phyloP scores from a whole-genome alignment of 2,329 filamentous ascomycete species.

The Stagonosporopsis cucurbitacearum region DNA sequence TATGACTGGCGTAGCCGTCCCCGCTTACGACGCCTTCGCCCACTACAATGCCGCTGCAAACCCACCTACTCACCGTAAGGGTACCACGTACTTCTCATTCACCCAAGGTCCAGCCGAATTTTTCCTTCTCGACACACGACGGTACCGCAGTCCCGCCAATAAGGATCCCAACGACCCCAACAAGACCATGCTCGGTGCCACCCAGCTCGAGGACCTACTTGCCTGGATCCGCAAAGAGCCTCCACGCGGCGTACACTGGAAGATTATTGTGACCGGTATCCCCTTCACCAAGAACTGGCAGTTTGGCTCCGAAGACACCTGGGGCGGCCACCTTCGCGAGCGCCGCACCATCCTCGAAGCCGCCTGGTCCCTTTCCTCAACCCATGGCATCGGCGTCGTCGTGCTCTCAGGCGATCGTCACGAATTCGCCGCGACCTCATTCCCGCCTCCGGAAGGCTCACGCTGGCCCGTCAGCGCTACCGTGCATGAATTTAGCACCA shows the following conservation, averaged over 20 bases:
- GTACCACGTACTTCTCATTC: constrained; percentile 87
- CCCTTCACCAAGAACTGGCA: constrained; percentile 99
- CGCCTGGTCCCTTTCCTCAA: constrained; percentile 85
- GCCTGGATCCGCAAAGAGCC: constrained; percentile 76
- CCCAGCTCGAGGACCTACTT: constrained; percentile 81
- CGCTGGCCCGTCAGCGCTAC: constrained; percentile 56
- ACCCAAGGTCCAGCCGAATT: constrained; percentile 89
- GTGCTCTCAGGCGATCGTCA: constrained; percentile 93
- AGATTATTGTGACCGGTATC: constrained; percentile 86
- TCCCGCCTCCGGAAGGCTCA: constrained; percentile 67
- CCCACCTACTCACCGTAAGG: constrained; percentile 70
- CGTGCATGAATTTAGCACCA: constrained; percentile 91
- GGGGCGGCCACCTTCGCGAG: constrained; percentile 89
- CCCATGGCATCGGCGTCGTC: constrained; percentile 75
- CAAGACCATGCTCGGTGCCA: constrained; percentile 86
- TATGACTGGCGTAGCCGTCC: constrained; percentile 77
- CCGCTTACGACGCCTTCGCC: constrained; percentile 82
- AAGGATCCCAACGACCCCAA: constrained; percentile 65
- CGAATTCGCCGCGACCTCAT: constrained; percentile 90
- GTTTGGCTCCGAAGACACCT: constrained; percentile 86
- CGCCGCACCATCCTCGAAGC: constrained; percentile 80
- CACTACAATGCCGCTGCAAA: constrained; percentile 87
- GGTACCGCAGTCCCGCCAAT: constrained; percentile 76
- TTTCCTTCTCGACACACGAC: constrained; percentile 92
- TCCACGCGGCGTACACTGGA: constrained; percentile 84